Base-by-base conservation (phyloP, 1,284 basidiomycete species). In the Pterulicium gracile region DNA sequence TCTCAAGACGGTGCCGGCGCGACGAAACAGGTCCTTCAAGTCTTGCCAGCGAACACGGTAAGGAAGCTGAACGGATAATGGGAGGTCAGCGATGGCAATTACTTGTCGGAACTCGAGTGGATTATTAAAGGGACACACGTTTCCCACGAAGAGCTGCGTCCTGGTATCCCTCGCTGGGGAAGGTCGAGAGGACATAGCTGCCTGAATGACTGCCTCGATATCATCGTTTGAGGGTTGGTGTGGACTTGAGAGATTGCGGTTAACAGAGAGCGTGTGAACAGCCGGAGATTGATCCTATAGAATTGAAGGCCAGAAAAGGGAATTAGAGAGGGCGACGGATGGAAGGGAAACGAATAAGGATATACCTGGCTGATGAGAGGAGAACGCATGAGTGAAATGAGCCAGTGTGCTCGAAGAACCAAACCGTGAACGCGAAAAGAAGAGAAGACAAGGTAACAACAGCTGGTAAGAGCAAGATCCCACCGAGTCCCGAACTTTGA, bases 1-100 rank as follows among this genome's bases (percentile, higher is more conserved):
- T 24, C 95, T 81, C 17, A 97, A 74, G 47, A 98, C 93, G 0
- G 92, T 95, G 42, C 95, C 95, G 1, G 92, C 88, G 54, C 89
- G 86, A 44, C 95, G 82, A 64, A 98, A 97, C 43, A 98, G 78
- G 62, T 98, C 95, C 59, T 98, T 98, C 53, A 98, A 78, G 65
- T 98, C 95, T 68, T 97, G 93, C 93, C 93, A 97, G 52, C 90
- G 81, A 22, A 93, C 90, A 52, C 89, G 77, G 66, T 92, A 92
- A 1, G 92, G 91, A 14, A 96, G 75, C 86, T 92, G 64, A 41
- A 53, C 51, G 39, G 52, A 49, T 35, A 22, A n/a, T 36, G 46
- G 18, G 41, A 14, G 18, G 18, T 27, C 12, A 48, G 34, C 14
- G 46, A 34, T 34, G 41, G 43, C 3, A 15, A 19, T n/a, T n/a